These are phyloP conservation scores for Periconia digitata DNA, from an alignment of 2,329 filamentous ascomycete genomes.

Conservation along the genomic window DNA sequence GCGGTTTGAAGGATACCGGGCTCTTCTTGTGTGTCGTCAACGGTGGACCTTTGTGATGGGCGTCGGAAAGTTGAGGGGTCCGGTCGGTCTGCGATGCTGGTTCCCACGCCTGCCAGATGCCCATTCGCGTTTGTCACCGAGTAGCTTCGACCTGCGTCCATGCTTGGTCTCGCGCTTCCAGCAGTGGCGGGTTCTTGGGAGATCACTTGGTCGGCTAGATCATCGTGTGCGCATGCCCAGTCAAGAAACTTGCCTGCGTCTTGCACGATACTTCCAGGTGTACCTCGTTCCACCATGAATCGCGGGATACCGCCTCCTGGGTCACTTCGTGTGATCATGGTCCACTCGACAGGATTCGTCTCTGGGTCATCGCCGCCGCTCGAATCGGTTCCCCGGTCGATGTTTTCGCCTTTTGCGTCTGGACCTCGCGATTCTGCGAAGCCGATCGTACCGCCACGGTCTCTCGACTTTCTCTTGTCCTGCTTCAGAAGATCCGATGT, in stretches of 20 bases:
- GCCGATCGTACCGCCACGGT: constrained; percentile 46
- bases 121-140: constrained; percentile 37
- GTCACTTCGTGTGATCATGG: constrained; percentile 89
- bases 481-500: constrained; percentile 20
- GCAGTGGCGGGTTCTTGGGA: constrained; percentile 29
- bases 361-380: constrained; percentile 50
- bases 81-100: constrained; percentile 38
- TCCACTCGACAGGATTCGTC: constrained; percentile 76
- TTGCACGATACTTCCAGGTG: constrained; percentile 74
- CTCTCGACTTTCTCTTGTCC: constrained; percentile 17
- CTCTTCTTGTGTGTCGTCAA: constrained; percentile 9
- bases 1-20: constrained; percentile 13
- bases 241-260: constrained; percentile 82
- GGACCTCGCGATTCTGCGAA: constrained; percentile 44
- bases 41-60: constrained; percentile 18
- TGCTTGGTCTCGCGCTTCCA: constrained; percentile 13
- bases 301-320: constrained; percentile 85
- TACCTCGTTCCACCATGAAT: constrained; percentile 89
- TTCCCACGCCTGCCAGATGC: constrained; percentile 40
- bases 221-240: constrained; percentile 65
- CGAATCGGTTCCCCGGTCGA: constrained; percentile 27
- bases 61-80: constrained; percentile 18
- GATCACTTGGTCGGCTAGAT: constrained; percentile 37
- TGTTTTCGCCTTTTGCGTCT: constrained; percentile 40
- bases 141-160: constrained; percentile 20